Conservation (phyloP, 129 eudicot genomes). For the Chrysanthemum seticuspe region DNA sequence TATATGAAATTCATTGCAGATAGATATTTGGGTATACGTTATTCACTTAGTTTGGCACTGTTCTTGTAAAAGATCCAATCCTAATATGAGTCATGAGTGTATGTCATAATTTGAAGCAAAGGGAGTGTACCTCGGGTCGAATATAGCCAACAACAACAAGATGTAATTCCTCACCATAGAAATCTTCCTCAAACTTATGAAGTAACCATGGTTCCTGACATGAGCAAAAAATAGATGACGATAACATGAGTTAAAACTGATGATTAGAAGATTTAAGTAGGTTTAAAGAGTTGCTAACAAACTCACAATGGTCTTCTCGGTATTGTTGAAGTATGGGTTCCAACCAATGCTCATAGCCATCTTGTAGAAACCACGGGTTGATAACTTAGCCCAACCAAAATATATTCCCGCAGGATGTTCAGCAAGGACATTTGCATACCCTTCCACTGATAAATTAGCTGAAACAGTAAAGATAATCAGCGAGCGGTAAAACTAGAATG, state of each 20-base stretch:
- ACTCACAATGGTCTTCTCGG: constrained; percentile 68
- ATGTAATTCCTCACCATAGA: constrained; percentile 83
- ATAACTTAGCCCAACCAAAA: constrained; percentile 97
- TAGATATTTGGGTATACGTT: too few relatives aligned
- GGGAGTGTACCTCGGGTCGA: constrained; percentile 76
- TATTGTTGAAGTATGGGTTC: constrained; percentile 85
- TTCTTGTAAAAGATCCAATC: not conserved
- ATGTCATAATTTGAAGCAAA: not conserved
- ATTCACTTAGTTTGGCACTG: not conserved
- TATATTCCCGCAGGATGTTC: constrained; percentile 95
- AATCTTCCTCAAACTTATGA: constrained; percentile 84
- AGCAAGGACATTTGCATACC: constrained; percentile 58
- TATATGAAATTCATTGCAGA: too few relatives aligned
- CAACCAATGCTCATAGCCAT: constrained; percentile 99
- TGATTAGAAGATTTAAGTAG: too few relatives aligned
- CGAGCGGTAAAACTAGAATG: not conserved
- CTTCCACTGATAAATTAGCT: constrained; percentile 84
- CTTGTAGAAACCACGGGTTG: constrained; percentile 76
- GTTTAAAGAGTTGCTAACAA: too few relatives aligned
- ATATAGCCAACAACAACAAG: constrained; percentile 86
- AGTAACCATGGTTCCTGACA: constrained; percentile 98
- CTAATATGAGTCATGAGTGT: not conserved
- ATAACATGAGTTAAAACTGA: too few relatives aligned
- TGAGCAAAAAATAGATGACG: not conserved
- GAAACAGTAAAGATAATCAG: constrained; percentile 23